Conservation (phyloP, 2,329 filamentous ascomycete species). For the Fonsecaea erecta region DNA sequence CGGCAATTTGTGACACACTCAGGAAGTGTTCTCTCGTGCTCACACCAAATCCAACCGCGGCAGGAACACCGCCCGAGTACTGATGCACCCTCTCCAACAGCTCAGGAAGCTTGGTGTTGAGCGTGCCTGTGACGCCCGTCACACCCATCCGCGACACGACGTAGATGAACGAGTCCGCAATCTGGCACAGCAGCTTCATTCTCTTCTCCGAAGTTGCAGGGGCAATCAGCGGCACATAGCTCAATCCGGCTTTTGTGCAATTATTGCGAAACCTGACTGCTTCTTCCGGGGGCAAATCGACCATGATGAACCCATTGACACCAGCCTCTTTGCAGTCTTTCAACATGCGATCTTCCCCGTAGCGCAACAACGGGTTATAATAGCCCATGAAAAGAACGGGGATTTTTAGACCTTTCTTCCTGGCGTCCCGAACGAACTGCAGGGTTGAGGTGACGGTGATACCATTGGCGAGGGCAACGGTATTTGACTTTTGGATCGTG, state of each 20-base stretch:
- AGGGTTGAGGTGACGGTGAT: constrained; percentile 81
- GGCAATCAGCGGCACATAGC: constrained; percentile 95
- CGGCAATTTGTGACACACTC: constrained; percentile 79
- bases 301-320: constrained; percentile 95
- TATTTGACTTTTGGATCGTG: constrained; percentile 95
- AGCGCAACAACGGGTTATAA: constrained; percentile 94
- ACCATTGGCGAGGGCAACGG: constrained; percentile 83
- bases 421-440: constrained; percentile 80
- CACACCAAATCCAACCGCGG: constrained; percentile 93
- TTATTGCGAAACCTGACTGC: constrained; percentile 87
- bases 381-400: constrained; percentile 97
- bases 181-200: constrained; percentile 94
- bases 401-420: constrained; percentile 74
- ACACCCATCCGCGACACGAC: constrained; percentile 97
- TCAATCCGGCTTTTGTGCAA: constrained; percentile 79
- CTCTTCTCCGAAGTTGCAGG: constrained; percentile 88
- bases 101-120: constrained; percentile 81
- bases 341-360: constrained; percentile 88
- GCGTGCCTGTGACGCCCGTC: constrained; percentile 81
- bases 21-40: constrained; percentile 94
- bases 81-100: constrained; percentile 85
- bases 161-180: constrained; percentile 98
- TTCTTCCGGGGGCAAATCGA: constrained; percentile 94
- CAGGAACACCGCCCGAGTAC: constrained; percentile 87
- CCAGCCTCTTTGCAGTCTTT: constrained; percentile 81